Conservation (phyloP, 2,329 filamentous ascomycete species). For the Volutella citrinella region DNA sequence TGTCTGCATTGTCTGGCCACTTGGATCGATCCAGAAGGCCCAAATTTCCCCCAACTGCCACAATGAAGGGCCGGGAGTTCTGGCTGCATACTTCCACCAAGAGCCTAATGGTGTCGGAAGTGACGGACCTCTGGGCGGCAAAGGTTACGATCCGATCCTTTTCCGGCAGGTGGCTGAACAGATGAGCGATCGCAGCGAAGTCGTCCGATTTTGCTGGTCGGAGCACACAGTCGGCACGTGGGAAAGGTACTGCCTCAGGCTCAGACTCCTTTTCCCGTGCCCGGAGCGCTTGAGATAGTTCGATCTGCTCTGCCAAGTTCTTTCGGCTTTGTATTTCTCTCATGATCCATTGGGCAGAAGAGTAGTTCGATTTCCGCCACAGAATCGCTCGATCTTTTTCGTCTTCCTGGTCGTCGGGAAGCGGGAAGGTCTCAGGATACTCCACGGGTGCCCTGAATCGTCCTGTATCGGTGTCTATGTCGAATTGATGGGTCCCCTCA, state of each 20-base stretch:
- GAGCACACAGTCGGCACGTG: constrained; percentile 34
- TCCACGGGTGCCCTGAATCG: constrained; percentile 29
- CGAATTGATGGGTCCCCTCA: constrained; percentile 18
- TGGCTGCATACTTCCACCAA: constrained; percentile 26
- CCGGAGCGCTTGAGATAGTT: constrained; percentile 1
- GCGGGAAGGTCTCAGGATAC: constrained; percentile 28
- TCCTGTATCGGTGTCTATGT: constrained; percentile 38
- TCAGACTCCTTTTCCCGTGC: constrained; percentile 7
- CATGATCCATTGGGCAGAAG: constrained; percentile 22
- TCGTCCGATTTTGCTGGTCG: constrained; percentile 40
- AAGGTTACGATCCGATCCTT: constrained; percentile 17
- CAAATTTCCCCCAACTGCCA: constrained; percentile 33
- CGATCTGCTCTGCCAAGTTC: constrained; percentile 9
- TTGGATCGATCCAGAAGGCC: constrained; percentile 29
- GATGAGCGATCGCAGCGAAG: constrained; percentile 35
- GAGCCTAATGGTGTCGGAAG: no score
- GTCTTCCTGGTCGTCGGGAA: constrained; percentile 2
- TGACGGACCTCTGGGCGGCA: constrained; percentile 31
- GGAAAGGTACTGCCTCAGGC: constrained; percentile 19
- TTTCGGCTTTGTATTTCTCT: constrained; percentile 22
- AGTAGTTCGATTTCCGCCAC: constrained; percentile 29
- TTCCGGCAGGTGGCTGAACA: constrained; percentile 49
- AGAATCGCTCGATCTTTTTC: constrained; percentile 13
- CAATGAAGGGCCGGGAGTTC: constrained; percentile 45
- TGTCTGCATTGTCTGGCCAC: constrained; percentile 31